Percentiles rank a stretch among this genome's conserved stretches.
These are phyloP conservation scores for Begonia loranthoides DNA, from an alignment of 306 rosid genomes.

Conservation along the genomic window DNA sequence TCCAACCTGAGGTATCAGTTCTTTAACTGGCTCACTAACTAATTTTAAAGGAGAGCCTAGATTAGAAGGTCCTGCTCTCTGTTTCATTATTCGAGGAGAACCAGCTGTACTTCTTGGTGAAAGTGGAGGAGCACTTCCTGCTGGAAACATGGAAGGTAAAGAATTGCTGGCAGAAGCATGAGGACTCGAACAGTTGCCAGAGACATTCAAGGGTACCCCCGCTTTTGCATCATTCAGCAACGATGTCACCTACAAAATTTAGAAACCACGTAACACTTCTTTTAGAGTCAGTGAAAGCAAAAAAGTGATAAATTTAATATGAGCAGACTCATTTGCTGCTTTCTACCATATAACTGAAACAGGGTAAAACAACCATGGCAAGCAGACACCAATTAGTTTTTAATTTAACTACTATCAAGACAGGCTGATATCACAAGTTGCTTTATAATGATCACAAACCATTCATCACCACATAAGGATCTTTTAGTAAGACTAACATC, in stretches of 20 bases:
- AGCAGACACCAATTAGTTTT: too few relatives aligned
- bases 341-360: too few relatives aligned
- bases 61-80: slow-evolving; percentile 81
- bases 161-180: slow-evolving; percentile 57
- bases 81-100: slow-evolving; percentile 90
- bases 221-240: slow-evolving; percentile 84
- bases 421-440: too few relatives aligned
- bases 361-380: too few relatives aligned
- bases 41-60: slow-evolving; percentile 89
- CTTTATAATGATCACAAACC: too few relatives aligned
- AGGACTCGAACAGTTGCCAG: slow-evolving; percentile 89
- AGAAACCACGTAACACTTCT: neutral
- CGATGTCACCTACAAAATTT: slow-evolving; percentile 43
- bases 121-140: slow-evolving; percentile 96
- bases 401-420: too few relatives aligned
- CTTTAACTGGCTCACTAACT: slow-evolving; percentile 87
- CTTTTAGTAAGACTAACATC: too few relatives aligned
- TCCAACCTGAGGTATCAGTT: slow-evolving; percentile 89
- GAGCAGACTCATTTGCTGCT: too few relatives aligned
- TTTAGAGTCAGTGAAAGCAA: too few relatives aligned
- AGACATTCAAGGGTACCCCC: slow-evolving; percentile 78
- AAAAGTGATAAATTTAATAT: too few relatives aligned
- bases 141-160: slow-evolving; percentile 97
- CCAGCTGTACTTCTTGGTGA: slow-evolving; percentile 90
- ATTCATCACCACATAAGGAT: too few relatives aligned